Percentiles rank a stretch among this genome's conserved stretches.
These are phyloP conservation scores for Strobilomyces confusus DNA, from an alignment of 768 basidiomycete species.

Conservation along the genomic window DNA sequence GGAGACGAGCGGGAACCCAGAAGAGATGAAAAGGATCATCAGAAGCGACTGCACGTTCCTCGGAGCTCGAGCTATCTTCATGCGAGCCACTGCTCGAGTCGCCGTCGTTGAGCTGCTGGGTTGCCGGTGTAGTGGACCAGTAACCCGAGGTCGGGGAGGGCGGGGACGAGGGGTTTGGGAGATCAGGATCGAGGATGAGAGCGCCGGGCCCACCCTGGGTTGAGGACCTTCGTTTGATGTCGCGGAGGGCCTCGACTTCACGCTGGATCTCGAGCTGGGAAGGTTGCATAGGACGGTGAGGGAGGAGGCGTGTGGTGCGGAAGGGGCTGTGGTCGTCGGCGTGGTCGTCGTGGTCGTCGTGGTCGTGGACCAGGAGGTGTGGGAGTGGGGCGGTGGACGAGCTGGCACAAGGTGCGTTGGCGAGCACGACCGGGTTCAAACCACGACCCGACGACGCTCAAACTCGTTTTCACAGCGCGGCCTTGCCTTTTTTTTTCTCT, in stretches of 20 bases:
- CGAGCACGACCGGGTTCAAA: background rate
- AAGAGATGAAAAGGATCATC: constrained; percentile 90
- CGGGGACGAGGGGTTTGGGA: constrained; percentile 69
- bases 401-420: constrained; percentile 1
- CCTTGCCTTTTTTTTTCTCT: background rate
- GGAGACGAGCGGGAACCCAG: constrained; percentile 96
- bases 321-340: constrained; percentile 6
- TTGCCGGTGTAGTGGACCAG: constrained; percentile 38
- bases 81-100: constrained; percentile 42
- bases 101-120: constrained; percentile 39
- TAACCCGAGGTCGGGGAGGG: constrained; percentile 53
- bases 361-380: background rate
- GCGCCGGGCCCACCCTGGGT: constrained; percentile 72
- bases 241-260: constrained; percentile 81
- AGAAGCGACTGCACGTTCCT: constrained; percentile 30
- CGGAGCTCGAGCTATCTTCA: constrained; percentile 37
- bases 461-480: constrained; percentile 14
- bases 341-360: constrained; percentile 11
- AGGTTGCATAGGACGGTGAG: constrained; percentile 51
- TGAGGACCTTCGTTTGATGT: constrained; percentile 79
- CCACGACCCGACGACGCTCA: background rate
- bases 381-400: background rate
- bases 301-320: constrained; percentile 13
- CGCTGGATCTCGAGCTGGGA: constrained; percentile 82
- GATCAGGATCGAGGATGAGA: constrained; percentile 86